phyloP scores from a whole-genome alignment of 2,329 filamentous ascomycete species.

The Mycosphaerella arachidis region DNA sequence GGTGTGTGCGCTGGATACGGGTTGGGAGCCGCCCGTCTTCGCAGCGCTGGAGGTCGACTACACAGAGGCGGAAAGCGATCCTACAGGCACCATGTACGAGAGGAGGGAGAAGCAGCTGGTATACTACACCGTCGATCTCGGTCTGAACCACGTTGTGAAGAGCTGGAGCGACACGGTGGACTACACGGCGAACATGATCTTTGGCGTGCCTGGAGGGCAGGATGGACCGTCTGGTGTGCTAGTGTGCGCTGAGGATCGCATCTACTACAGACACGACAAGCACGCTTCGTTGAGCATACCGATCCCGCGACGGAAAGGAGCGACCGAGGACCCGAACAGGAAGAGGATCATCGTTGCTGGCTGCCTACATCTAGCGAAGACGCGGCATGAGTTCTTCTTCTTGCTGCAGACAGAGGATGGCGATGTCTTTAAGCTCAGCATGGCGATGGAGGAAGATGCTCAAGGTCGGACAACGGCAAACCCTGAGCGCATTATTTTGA shows the following conservation, averaged over 20 bases:
- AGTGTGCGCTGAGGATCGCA: constrained; percentile 88
- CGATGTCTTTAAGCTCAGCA: constrained; percentile 94
- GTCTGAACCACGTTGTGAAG: constrained; percentile 92
- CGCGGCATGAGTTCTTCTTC: constrained; percentile 80
- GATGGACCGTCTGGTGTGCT: constrained; percentile 93
- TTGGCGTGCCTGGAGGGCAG: constrained; percentile 89
- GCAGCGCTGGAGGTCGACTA: constrained; percentile 93
- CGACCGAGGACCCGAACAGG: constrained; percentile 85
- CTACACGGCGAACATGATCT: constrained; percentile 79
- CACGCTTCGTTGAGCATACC: constrained; percentile 83
- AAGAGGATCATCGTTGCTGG: constrained; percentile 84
- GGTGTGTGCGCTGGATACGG: constrained; percentile 84
- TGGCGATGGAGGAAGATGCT: constrained; percentile 82
- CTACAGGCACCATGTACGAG: constrained; percentile 73
- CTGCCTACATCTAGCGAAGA: constrained; percentile 96
- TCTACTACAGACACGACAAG: constrained; percentile 96
- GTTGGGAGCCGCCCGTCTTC: constrained; percentile 95
- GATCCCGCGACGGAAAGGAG: constrained; percentile 79
- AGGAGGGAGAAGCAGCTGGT: constrained; percentile 87
- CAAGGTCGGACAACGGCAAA: constrained; percentile 74
- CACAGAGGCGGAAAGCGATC: constrained; percentile 83
- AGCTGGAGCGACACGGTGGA: constrained; percentile 96
- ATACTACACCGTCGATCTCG: constrained; percentile 96
- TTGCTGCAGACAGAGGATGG: constrained; percentile 93
- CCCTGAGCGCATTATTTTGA: constrained; percentile 80